Percentiles rank a stretch among this genome's conserved stretches.
Conservation (phyloP, 129 eudicot genomes). For the Kitagawia praeruptora region DNA sequence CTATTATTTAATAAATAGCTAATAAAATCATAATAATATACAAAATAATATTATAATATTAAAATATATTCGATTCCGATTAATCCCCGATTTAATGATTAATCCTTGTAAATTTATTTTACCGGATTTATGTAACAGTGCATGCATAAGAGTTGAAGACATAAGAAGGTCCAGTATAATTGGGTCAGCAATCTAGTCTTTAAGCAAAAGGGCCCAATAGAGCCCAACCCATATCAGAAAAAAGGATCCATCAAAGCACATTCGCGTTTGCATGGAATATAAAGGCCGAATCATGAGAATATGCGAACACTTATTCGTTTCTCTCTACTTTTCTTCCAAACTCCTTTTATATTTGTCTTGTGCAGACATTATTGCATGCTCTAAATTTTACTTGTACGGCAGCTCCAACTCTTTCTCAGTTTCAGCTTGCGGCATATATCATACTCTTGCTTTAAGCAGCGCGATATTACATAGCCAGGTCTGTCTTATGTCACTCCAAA, state of each 20-base stretch:
- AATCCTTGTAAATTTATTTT: too few species aligned
- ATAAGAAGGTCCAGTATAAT: not conserved
- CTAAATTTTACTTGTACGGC: not conserved
- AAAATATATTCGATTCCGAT: too few species aligned
- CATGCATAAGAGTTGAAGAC: too few species aligned
- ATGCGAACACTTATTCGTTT: not conserved
- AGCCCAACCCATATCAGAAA: not conserved
- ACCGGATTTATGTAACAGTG: too few species aligned
- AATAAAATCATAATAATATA: too few species aligned
- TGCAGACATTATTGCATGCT: not conserved
- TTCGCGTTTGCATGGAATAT: not conserved
- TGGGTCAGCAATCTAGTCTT: constrained; percentile 2
- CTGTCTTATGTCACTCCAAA: not conserved
- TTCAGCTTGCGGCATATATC: not conserved
- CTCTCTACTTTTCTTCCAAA: not conserved
- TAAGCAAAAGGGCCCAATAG: not conserved
- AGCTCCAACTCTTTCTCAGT: not conserved
- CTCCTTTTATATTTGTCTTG: not conserved
- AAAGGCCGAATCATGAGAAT: not conserved
- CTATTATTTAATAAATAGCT: too few species aligned
- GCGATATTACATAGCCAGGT: not conserved
- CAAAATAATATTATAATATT: too few species aligned
- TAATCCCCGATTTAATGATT: too few species aligned
- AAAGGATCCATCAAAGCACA: not conserved
- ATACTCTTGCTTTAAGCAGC: too few species aligned